Conservation (phyloP, 73 alveolate genomes). For the Paramecium sonneborni region DNA sequence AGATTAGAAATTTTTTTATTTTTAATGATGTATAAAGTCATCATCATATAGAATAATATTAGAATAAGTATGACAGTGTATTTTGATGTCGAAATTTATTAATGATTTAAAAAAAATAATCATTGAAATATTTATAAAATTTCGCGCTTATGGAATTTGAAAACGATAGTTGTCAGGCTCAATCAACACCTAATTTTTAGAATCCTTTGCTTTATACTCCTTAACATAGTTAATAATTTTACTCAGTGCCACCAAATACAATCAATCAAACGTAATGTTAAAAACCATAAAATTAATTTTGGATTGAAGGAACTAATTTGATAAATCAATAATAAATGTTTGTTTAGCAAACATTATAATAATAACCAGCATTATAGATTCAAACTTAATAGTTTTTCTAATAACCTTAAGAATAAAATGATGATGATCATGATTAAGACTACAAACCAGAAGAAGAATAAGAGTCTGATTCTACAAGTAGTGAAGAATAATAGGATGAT, state of each 20-base stretch:
- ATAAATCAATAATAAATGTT: neutral
- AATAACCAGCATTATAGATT: neutral
- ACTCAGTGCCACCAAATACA: neutral
- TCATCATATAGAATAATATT: too few relatives aligned
- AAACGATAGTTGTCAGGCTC: neutral
- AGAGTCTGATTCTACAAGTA: neutral
- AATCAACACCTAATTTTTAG: neutral
- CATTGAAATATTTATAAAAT: neutral
- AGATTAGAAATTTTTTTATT: too few relatives aligned
- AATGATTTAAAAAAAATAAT: neutral
- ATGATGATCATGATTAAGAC: neutral
- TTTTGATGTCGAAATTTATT: neutral
- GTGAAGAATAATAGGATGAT: neutral
- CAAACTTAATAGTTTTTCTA: neutral
- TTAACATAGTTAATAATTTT: neutral
- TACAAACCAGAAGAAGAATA: neutral
- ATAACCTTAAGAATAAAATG: neutral
- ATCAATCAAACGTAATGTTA: neutral
- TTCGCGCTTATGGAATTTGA: constrained; percentile 4
- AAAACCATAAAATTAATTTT: neutral
- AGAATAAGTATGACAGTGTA: too few relatives aligned
- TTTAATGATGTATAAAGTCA: too few relatives aligned
- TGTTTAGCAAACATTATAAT: neutral
- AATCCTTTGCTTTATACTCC: neutral
- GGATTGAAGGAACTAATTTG: neutral